Base-by-base conservation (phyloP, 1,284 basidiomycete genomes). In the Cutaneotrichosporon daszewskae region DNA sequence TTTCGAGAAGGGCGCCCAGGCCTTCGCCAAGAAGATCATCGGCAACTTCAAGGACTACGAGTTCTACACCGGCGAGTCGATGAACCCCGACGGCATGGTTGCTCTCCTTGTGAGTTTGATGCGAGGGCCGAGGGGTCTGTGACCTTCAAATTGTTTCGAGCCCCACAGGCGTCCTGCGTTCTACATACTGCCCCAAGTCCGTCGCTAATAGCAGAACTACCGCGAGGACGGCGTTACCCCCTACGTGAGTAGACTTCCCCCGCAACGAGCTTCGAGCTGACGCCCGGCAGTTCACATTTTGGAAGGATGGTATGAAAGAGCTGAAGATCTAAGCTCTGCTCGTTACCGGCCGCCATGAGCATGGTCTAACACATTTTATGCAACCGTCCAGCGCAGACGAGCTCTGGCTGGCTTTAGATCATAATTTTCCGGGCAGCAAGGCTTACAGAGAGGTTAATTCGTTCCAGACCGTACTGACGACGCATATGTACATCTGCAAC, bases 81-180 rank as follows among this genome's bases (percentile, higher is more conserved):
- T 91, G 87, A 80, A 88, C 71, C 76, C 82, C 16, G 84, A 92
- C 25, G 91, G 89, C 53, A 86, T 92, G 86, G 79, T 94, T 58
- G 85, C 82, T 32, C 78, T 96, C 45, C 80, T 95, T 52, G 56
- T 73, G 62, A 68, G 72, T 71, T 8, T 7, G 11, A 32, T 7
- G 29, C 29, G 7, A 17, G 11, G 9, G 29, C 11, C 7, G 29
- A 7, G 11, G 29, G 16, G 16, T 8, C 29, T 11, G 10, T 11
- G 7, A 11, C 29, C 29, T 32, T 17, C 11, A 11, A 7, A 7
- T 11, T 11, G 11, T 7, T 17, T 32, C 16, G 11, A 32, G 7
- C 12, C 5, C 32, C n/a, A 18, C 32, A 14, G 19, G 9, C 18
- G 10, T 14, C 5, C 28, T 4, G 17, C 28, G 13, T 4, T 29